A percentile compares a stretch with the other conserved stretches of the same genome.
phyloP scores from a whole-genome alignment of 75 land plant genomes.

The Sequoiadendron giganteum region DNA sequence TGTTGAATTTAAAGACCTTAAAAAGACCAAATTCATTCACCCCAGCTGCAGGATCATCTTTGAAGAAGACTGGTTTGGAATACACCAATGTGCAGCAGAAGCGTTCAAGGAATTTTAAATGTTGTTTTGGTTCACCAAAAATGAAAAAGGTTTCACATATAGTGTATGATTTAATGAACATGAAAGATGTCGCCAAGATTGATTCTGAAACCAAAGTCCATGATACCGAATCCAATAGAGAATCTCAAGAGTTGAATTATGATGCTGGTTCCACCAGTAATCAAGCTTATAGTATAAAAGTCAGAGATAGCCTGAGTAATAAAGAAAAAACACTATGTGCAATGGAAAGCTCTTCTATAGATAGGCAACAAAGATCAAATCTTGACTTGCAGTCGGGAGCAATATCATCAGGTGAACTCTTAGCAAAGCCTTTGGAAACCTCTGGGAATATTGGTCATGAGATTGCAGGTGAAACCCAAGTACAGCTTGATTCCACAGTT shows the following conservation, averaged over 20 bases:
- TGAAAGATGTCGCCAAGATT: not conserved
- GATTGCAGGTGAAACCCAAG: not conserved
- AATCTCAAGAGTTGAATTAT: conserved; percentile 8
- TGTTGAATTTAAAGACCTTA: conserved; percentile 1
- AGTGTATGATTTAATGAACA: not conserved
- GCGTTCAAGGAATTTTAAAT: not conserved
- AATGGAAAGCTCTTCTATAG: not conserved
- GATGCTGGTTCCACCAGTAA: conserved; percentile 6
- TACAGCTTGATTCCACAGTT: not conserved
- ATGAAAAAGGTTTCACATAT: conserved; percentile 12
- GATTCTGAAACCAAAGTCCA: not conserved
- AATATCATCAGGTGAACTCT: not conserved
- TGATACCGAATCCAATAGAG: not conserved
- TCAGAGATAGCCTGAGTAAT: not conserved
- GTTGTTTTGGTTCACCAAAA: not conserved
- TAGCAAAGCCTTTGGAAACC: not conserved
- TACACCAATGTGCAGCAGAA: conserved; percentile 4
- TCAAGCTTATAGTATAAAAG: not conserved
- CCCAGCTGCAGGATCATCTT: not conserved
- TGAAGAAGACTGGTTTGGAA: not conserved
- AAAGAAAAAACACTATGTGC: not conserved
- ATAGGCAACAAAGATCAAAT: not conserved
- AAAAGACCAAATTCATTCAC: not conserved
- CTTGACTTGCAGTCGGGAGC: not conserved
- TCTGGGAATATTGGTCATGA: not conserved